Evolutionary conservation across 1,284 basidiomycete species (phyloP).

Genomic region (Flammula alnicola): DNA sequence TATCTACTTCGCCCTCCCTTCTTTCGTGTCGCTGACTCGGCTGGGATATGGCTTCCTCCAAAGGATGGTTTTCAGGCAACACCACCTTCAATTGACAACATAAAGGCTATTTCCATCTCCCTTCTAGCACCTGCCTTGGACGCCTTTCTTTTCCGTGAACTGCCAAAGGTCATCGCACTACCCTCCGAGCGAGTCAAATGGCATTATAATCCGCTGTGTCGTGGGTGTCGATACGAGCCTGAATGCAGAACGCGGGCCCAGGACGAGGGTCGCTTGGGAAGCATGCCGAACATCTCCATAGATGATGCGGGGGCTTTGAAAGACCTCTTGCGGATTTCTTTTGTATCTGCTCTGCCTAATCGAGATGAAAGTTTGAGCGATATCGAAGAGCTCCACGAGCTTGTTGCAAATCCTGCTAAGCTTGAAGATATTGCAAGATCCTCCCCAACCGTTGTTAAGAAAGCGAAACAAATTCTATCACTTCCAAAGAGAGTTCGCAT

Average conservation of each 20-base stretch:
- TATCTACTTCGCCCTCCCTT: constrained; percentile 39
- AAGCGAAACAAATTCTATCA: constrained; percentile 46
- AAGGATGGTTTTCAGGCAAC: constrained; percentile 36
- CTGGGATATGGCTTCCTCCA: constrained; percentile 51
- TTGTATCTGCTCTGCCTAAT: constrained; percentile 13
- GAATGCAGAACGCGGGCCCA: constrained; percentile 43
- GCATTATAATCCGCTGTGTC: constrained; percentile 53
- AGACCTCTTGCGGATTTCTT: constrained; percentile 39
- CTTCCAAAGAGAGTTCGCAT: constrained; percentile 34
- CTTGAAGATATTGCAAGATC: constrained; percentile 43
- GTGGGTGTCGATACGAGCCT: constrained; percentile 43
- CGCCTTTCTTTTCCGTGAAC: constrained; percentile 42
- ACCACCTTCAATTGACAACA: constrained; percentile 39
- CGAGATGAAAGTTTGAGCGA: constrained; percentile 33
- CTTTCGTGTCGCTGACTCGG: constrained; percentile 38
- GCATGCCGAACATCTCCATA: constrained; percentile 49
- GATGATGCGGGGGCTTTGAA: constrained; percentile 42
- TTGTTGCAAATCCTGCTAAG: constrained; percentile 37
- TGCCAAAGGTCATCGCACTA: constrained; percentile 42
- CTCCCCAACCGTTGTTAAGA: constrained; percentile 49
- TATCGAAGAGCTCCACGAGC: constrained; percentile 46
- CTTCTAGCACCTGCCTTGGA: constrained; percentile 43
- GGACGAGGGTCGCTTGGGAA: constrained; percentile 41
- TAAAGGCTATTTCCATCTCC: constrained; percentile 41
- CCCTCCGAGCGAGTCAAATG: constrained; percentile 41